Evolutionary conservation across 208 protist species (phyloP).

Genomic region (Endotrypanum monterogeii): DNA sequence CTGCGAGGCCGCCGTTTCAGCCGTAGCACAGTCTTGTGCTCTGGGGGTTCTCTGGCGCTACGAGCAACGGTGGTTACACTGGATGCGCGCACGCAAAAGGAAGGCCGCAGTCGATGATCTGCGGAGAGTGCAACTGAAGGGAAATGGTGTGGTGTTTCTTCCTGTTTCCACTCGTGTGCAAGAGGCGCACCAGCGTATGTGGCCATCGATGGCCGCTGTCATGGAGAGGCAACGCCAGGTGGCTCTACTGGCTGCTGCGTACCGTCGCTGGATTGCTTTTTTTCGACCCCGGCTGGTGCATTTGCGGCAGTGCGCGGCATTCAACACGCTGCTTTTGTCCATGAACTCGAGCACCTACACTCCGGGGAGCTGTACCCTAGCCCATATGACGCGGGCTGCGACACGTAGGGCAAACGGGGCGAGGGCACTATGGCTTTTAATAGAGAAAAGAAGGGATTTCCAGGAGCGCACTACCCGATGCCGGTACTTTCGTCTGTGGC

Average conservation of each 20-base stretch:
- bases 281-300: constrained; percentile 2
- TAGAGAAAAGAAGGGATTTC: constrained; percentile 16
- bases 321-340: constrained; percentile 58
- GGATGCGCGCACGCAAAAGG: background rate
- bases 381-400: background rate
- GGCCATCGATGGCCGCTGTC: background rate
- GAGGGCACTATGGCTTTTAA: constrained; percentile 34
- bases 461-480: constrained; percentile 9
- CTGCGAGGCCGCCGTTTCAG: background rate
- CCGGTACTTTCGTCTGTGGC: constrained; percentile 46
- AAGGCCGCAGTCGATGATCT: constrained; percentile 5
- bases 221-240: constrained; percentile 6
- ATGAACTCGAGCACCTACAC: constrained; percentile 34
- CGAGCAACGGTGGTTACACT: constrained; percentile 12
- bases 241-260: background rate
- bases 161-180: constrained; percentile 4
- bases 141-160: constrained; percentile 7
- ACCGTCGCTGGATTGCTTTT: constrained; percentile 23
- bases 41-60: constrained; percentile 13
- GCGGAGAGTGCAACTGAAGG: constrained; percentile 17
- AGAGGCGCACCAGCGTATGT: background rate
- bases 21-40: background rate
- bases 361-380: constrained; percentile 9
- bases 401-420: constrained; percentile 16
- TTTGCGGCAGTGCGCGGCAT: constrained; percentile 33